Base-by-base conservation (phyloP, 805 yeast genomes). In the Saccharomycopsis sp. region DNA sequence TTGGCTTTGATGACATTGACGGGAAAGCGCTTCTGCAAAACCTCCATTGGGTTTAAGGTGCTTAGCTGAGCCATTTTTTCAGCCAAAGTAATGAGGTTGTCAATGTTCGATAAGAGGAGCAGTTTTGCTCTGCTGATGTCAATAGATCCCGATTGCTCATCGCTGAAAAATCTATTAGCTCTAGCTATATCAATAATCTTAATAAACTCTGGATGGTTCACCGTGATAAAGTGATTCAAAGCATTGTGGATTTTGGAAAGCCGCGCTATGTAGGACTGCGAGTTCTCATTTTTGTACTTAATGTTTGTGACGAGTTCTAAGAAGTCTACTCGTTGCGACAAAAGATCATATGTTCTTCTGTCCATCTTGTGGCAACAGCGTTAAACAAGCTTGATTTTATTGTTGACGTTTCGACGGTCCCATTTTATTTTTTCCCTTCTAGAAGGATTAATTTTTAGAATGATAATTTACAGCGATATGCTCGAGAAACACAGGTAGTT, bases 271-370 rank as follows among this genome's bases (percentile, higher is more conserved):
- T n/a, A n/a, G n/a, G n/a, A n/a, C n/a, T n/a, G n/a, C n/a, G n/a
- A n/a, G n/a, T 17, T 13, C 17, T 26, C 16, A 18, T 10, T 26
- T 9, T 34, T 29, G n/a, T 16, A 10, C 5, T 35, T n/a, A 6
- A 20, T 27, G 15, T 42, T 38, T 13, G 38, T 26, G 6, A 43
- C 15, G 5, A 38, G 17, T 26, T 43, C 44, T 36, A 43, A 35
- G 18, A 30, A 36, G 29, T 39, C 40, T 10, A 43, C 21, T 26
- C 43, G 20, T 27, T 29, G 34, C n/a, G 19, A 19, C 10, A 43
- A 32, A 4, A 40, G 13, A 5, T 39, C 15, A 21, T 32, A 39
- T 4, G 43, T 39, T 18, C 36, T 29, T 21, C 37, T 16, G 22
- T 43, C 44, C 44, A 39, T 38, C n/a, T 8, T 30, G 12, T 9